Base-by-base conservation (phyloP, 192 early-diverging fungal species). In the Chytriomyces confervae region DNA sequence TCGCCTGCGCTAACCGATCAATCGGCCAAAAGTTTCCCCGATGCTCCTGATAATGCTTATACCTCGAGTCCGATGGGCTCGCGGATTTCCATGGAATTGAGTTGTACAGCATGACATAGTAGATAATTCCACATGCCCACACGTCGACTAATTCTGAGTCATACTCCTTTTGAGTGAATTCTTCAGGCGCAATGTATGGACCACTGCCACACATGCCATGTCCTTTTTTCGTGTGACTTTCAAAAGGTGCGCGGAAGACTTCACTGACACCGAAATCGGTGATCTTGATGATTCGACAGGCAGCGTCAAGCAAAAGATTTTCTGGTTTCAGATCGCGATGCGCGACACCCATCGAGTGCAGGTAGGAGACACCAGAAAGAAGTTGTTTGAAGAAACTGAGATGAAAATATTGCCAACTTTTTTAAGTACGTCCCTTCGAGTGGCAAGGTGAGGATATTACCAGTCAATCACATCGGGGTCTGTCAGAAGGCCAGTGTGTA, bases 191-290 rank as follows among this genome's bases (percentile, higher is more conserved):
- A 87, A 98, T 98, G 81, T 98, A 99, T 13, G 96, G 96, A 68
- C 95, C 95, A 23, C 93, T 95, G 24, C 97, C 97, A 80, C 94
- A 95, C 63, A 96, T 83, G n/a, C 97, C 96, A 61, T 91, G 87
- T 69, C 94, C 95, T 60, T 92, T 89, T 79, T 94, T 94, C 65
- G 90, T 66, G 60, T 83, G 79, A 60, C 84, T 89, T 80, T 95
- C 91, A 91, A 95, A 97, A 50, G 92, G 92, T 45, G 92, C 92
- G 72, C 93, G 89, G 86, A 99, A 98, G 7, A 98, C 97, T 80
- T 96, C 94, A 3, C 94, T 93, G 11, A 98, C 96, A 61, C 97
- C 97, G 90, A 98, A 99, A 87, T 99, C 97, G 8, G 97, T 95
- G 81, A 99, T 95, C 83, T 99, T 99, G 71, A 99, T 78, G n/a